Conservation (phyloP, 805 yeast species). For the Wickerhamiella musiphila region DNA sequence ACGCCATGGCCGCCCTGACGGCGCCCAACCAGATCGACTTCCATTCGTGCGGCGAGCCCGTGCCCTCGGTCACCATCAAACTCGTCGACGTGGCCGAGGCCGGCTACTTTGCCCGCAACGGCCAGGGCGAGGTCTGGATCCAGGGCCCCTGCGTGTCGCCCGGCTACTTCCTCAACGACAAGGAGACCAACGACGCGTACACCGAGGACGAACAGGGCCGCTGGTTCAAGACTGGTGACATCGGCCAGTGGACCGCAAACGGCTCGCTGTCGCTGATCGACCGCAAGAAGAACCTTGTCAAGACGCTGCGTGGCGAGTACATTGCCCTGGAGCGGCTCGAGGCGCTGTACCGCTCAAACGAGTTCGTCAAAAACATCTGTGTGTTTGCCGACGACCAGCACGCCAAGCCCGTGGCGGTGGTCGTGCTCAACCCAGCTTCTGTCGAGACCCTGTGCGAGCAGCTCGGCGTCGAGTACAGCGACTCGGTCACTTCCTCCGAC, state of each 20-base stretch:
- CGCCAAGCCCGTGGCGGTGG: constrained; percentile 84
- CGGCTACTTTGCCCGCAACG: constrained; percentile 74
- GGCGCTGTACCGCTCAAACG: constrained; percentile 72
- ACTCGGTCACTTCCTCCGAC: constrained; percentile 36
- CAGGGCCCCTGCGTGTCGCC: constrained; percentile 54
- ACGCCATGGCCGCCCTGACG: constrained; percentile 66
- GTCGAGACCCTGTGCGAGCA: constrained; percentile 44
- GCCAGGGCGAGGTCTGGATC: constrained; percentile 85
- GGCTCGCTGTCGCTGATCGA: constrained; percentile 79
- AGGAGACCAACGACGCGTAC: constrained; percentile 63
- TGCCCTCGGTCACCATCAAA: constrained; percentile 73
- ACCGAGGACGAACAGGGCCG: constrained; percentile 66
- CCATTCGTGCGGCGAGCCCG: constrained; percentile 68
- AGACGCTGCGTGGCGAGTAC: constrained; percentile 93
- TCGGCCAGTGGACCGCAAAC: constrained; percentile 74
- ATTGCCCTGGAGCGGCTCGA: constrained; percentile 93
- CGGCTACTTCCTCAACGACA: constrained; percentile 67
- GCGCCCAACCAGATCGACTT: constrained; percentile 48
- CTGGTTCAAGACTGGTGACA: constrained; percentile 97
- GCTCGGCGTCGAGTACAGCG: constrained; percentile 35
- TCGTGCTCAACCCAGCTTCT: constrained; percentile 60
- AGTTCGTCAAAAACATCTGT: constrained; percentile 63
- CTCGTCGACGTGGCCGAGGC: constrained; percentile 82
- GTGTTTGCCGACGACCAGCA: constrained; percentile 79
- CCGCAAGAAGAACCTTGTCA: constrained; percentile 88